phyloP scores from a whole-genome alignment of 176 grass and related monocot genomes.

The Avena atlantica region DNA sequence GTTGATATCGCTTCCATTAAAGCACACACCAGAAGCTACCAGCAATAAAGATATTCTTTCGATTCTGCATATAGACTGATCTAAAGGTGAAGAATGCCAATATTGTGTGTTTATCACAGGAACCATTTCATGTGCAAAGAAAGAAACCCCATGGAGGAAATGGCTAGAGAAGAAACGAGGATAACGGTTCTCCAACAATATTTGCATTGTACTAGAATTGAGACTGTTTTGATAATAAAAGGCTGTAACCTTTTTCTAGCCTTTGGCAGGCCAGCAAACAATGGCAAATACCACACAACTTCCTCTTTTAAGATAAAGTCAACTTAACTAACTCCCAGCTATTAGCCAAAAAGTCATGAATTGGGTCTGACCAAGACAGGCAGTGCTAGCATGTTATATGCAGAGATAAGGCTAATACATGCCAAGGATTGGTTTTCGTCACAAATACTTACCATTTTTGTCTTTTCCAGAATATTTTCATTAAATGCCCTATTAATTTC shows the following conservation, averaged over 20 bases:
- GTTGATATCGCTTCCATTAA: not conserved
- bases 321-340: slow-evolving; percentile 12
- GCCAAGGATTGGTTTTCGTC: not conserved
- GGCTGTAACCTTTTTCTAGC: too few relatives aligned
- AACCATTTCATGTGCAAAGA: not conserved
- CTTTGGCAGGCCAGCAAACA: not conserved
- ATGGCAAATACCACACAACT: not conserved
- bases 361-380: not conserved
- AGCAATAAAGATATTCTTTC: not conserved
- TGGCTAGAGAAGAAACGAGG: not conserved
- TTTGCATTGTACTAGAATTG: not conserved
- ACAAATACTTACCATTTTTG: not conserved
- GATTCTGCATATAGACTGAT: not conserved
- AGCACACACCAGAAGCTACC: not conserved
- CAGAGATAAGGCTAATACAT: not conserved
- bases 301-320: not conserved
- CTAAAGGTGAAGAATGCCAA: not conserved
- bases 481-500: slow-evolving; percentile 5
- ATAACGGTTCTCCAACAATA: not conserved
- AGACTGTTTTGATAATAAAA: not conserved
- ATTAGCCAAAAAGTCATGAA: not conserved
- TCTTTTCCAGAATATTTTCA: not conserved
- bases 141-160: not conserved
- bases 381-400: slow-evolving; percentile 3
- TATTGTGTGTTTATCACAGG: not conserved